Conservation (phyloP, 192 early-diverging fungal species). For the Haplosporangium gracile region DNA sequence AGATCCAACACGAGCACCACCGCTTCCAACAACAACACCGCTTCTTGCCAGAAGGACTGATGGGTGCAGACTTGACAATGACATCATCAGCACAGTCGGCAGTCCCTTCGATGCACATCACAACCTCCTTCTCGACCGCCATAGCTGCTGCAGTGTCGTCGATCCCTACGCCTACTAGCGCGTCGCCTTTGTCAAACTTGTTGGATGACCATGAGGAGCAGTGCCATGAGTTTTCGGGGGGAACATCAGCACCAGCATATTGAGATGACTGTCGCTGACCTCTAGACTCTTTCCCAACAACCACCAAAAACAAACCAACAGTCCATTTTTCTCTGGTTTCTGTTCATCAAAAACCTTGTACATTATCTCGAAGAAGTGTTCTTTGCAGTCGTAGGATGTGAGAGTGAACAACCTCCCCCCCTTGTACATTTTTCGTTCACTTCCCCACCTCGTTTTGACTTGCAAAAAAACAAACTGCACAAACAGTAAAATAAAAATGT, state of each 20-base stretch:
- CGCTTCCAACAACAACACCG: conserved; percentile 19
- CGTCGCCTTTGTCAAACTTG: conserved; percentile 3
- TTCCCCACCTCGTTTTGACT: too few species aligned
- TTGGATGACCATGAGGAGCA: conserved; percentile 18
- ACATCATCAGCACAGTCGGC: conserved; percentile 13
- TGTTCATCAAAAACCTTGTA: too few species aligned
- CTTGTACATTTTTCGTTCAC: too few species aligned
- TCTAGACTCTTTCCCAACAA: neutral
- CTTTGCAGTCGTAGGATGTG: too few species aligned
- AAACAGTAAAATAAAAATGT: too few species aligned
- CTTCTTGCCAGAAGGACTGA: conserved; percentile 13
- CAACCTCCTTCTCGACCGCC: neutral
- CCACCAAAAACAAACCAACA: neutral
- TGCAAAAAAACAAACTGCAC: too few species aligned
- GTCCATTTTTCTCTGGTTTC: too few species aligned
- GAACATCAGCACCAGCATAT: conserved; percentile 15
- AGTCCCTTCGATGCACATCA: conserved; percentile 35
- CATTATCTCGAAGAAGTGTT: neutral
- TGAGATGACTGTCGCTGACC: conserved; percentile 13
- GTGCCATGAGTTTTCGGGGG: neutral
- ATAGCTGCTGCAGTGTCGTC: conserved; percentile 10
- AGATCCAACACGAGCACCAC: conserved; percentile 41
- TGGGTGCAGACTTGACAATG: conserved; percentile 9
- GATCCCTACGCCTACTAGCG: conserved; percentile 28
- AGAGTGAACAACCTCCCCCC: too few species aligned